Evolutionary conservation across 768 basidiomycete species (phyloP).

Genomic region (Sistotremastrum suecicum): DNA sequence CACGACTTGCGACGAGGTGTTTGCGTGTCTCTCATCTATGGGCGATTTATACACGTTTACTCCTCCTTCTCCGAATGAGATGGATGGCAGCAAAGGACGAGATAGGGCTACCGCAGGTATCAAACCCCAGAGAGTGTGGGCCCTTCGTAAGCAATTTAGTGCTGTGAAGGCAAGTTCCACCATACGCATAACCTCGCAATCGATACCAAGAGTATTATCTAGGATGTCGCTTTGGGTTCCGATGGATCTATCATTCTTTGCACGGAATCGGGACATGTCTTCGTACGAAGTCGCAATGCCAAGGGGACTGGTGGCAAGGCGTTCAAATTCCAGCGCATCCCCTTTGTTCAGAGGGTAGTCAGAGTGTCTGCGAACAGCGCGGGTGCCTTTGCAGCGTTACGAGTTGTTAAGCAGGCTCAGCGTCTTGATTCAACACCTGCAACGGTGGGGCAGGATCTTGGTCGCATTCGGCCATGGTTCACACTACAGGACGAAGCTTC

Average conservation of each 20-base stretch:
- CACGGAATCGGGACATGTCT: slow-evolving; percentile 91
- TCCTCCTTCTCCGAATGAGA: slow-evolving; percentile 21
- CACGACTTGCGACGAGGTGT: slow-evolving; percentile 59
- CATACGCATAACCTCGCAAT: too few relatives aligned
- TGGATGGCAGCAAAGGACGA: slow-evolving; percentile 14
- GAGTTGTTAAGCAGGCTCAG: slow-evolving; percentile 51
- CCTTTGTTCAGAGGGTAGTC: slow-evolving; percentile 73
- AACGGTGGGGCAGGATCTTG: slow-evolving; percentile 50
- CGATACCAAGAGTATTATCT: not conserved
- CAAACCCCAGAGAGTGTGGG: slow-evolving; percentile 87
- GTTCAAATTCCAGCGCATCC: slow-evolving; percentile 68
- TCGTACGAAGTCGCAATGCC: slow-evolving; percentile 53
- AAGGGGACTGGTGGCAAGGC: slow-evolving; percentile 25
- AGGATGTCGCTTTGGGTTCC: slow-evolving; percentile 81
- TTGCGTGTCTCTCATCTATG: slow-evolving; percentile 69
- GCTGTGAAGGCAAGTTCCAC: slow-evolving; percentile 46
- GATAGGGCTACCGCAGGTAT: slow-evolving; percentile 19
- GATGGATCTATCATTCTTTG: slow-evolving; percentile 86
- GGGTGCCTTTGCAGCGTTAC: slow-evolving; percentile 78
- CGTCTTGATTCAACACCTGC: slow-evolving; percentile 42
- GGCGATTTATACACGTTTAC: slow-evolving; percentile 90
- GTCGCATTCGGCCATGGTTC: slow-evolving; percentile 46
- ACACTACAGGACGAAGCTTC: slow-evolving; percentile 3
- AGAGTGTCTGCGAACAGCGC: slow-evolving; percentile 75
- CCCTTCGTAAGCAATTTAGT: slow-evolving; percentile 72